A percentile compares a stretch with the other conserved stretches of the same genome.
Conservation (phyloP, 1,284 basidiomycete species). For the Sphagnurus paluster region DNA sequence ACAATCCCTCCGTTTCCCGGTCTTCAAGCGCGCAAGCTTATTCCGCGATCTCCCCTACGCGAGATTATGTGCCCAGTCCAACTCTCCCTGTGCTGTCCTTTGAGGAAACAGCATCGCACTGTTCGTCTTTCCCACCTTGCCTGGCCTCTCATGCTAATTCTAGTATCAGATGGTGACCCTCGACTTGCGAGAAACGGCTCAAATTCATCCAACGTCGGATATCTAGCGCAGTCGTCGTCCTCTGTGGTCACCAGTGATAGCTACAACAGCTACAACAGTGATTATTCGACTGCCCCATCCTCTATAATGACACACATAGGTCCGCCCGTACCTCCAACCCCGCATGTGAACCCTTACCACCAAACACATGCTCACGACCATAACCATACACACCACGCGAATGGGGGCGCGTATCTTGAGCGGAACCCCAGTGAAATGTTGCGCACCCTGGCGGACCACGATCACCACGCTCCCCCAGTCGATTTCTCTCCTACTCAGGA, state of each 20-base stretch:
- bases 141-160: not conserved
- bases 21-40: slow-evolving; percentile 19
- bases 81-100: slow-evolving; percentile 7
- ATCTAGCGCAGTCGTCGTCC: slow-evolving; percentile 9
- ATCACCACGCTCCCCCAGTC: slow-evolving; percentile 5
- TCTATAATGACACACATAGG: slow-evolving; percentile 8
- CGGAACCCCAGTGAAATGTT: slow-evolving; percentile 37
- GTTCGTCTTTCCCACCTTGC: slow-evolving; percentile 12
- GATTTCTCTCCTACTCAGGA: slow-evolving; percentile 55
- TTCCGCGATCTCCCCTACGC: slow-evolving; percentile 9
- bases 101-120: slow-evolving; percentile 6
- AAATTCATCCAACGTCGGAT: slow-evolving; percentile 13
- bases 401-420: slow-evolving; percentile 16
- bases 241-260: slow-evolving; percentile 3
- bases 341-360: slow-evolving; percentile 7
- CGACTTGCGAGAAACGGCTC: slow-evolving; percentile 16
- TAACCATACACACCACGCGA: slow-evolving; percentile 6
- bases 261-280: slow-evolving; percentile 9
- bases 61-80: slow-evolving; percentile 5
- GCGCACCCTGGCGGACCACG: slow-evolving; percentile 36
- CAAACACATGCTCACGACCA: slow-evolving; percentile 6
- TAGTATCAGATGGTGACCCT: slow-evolving; percentile 12
- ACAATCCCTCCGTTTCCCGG: slow-evolving; percentile 15
- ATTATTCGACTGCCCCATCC: slow-evolving; percentile 8
- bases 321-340: slow-evolving; percentile 3